phyloP scores from a whole-genome alignment of 2,329 filamentous ascomycete genomes.

The Arthroderma sp. region DNA sequence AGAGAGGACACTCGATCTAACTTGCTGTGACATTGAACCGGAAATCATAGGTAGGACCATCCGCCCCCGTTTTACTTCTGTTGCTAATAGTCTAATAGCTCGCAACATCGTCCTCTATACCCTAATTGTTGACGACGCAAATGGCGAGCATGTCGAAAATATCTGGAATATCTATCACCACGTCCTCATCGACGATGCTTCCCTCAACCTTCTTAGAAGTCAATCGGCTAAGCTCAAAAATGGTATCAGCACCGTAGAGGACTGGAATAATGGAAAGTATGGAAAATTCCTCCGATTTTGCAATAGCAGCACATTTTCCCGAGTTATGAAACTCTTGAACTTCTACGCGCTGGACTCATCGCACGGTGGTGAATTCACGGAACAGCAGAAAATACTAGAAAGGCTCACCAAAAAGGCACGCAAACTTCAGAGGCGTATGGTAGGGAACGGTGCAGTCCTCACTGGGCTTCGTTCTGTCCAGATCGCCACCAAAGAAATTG shows the following conservation, averaged over 20 bases:
- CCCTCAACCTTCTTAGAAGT: constrained; percentile 24
- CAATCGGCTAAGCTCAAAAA: constrained; percentile 35
- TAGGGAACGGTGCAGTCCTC: constrained; percentile 1
- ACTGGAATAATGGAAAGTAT: constrained; percentile 37
- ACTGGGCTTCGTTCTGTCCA: constrained; percentile 14
- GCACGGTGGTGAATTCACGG: background rate
- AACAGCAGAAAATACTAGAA: constrained; percentile 1
- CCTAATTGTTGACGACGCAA: constrained; percentile 34
- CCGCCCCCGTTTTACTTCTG: background rate
- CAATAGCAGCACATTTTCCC: constrained; percentile 33
- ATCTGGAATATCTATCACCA: constrained; percentile 48
- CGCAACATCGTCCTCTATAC: constrained; percentile 44
- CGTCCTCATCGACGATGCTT: constrained; percentile 30
- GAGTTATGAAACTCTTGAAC: constrained; percentile 25
- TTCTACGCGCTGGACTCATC: constrained; percentile 16
- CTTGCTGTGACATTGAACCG: constrained; percentile 42
- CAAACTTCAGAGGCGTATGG: constrained; percentile 13
- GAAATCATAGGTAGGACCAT: constrained; percentile 36
- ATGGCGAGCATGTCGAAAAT: constrained; percentile 14
- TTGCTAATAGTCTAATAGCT: constrained; percentile 23
- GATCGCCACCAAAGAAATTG: constrained; percentile 13
- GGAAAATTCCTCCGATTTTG: constrained; percentile 36
- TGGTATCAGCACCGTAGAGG: constrained; percentile 25
- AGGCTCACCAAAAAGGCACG: background rate
- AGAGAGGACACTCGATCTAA: constrained; percentile 38